phyloP scores from a whole-genome alignment of 2,329 filamentous ascomycete genomes.

The Salinomyces thailandicus region DNA sequence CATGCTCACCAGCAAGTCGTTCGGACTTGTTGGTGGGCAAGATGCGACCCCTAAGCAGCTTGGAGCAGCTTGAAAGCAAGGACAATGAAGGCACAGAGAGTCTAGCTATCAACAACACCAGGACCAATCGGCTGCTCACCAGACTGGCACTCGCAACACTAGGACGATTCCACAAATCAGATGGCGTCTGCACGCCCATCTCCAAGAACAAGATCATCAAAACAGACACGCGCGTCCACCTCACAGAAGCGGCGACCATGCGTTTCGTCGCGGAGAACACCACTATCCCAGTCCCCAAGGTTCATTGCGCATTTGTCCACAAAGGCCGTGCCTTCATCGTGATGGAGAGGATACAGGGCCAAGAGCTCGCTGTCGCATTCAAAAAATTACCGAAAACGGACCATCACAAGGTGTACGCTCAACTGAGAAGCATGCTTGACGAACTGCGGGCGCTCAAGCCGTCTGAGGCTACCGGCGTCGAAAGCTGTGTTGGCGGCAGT shows the following conservation, averaged over 20 bases:
- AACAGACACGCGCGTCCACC: conserved; percentile 9
- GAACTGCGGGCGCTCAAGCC: conserved; percentile 6
- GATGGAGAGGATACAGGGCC: conserved; percentile 28
- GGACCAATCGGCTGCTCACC: not conserved
- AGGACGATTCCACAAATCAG: not conserved
- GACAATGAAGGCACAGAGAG: conserved; percentile 1
- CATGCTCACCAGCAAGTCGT: too few relatives aligned
- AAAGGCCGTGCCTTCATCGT: conserved; percentile 35
- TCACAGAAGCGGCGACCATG: conserved; percentile 34
- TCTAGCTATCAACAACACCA: conserved; percentile 3
- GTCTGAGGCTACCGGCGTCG: conserved; percentile 4
- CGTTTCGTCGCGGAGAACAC: conserved; percentile 33
- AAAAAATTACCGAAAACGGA: not conserved
- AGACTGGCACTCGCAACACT: not conserved
- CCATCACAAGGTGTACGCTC: conserved; percentile 4
- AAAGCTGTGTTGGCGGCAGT: conserved; percentile 7
- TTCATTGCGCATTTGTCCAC: conserved; percentile 35
- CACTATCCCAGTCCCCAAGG: conserved; percentile 35
- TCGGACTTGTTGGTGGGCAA: too few relatives aligned
- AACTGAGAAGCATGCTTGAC: conserved; percentile 7
- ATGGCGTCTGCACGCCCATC: not conserved
- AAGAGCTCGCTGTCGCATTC: not conserved
- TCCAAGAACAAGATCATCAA: conserved; percentile 1
- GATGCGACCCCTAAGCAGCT: too few relatives aligned
- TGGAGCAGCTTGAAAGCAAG: too few relatives aligned